Evolutionary conservation across 257 asterid species (phyloP), one percentile per base, ranked within the genome.

Genomic region (Capsicum baccatum): DNA sequence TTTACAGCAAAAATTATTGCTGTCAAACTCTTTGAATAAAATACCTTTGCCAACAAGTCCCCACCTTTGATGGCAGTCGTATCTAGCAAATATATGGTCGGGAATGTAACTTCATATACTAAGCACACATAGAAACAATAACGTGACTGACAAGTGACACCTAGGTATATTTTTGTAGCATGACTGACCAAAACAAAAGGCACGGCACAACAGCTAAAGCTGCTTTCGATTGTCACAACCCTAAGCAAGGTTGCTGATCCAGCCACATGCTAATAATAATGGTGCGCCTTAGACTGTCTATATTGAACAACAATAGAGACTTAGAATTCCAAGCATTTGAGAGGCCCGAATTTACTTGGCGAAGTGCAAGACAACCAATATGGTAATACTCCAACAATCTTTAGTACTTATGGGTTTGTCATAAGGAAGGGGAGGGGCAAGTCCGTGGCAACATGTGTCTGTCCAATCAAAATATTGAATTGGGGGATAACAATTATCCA

Each of bases 321-420:
- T 13, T 26, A 0, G 64, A 14, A 33, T 0, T 76, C 15, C 48
- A 78, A 78, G 48, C 26, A 78, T 54, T 78, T 8, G 64, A 78
- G 14, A 0, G 26, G 44, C 82, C 64, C 7, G 14, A 8, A 15
- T 52, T 54, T 26, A 76, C 48, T 52, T 76, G 81, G 63, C 3
- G 14, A 76, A 78, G 81, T 78, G 63, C 81, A 33, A 52, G 9
- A 13, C 42, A 17, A 78, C 81, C 64, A 78, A 26, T 54, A 78
- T 26, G 63, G 81, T 55, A 78, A 52, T 78, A 26, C 64, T 54
- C 47, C 63, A 78, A 52, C 26, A 16, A 78, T 54, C 48, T 21
- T 50, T 74, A 48, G 15, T 26, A 76, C 63, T 19, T 13, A 52
- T 6, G 63, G 37, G 26, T 76, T 76, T 26, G 62, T 33, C 63